Evolutionary conservation across 805 yeast genomes (phyloP).

Genomic region (Wickerhamomyces bovis): DNA sequence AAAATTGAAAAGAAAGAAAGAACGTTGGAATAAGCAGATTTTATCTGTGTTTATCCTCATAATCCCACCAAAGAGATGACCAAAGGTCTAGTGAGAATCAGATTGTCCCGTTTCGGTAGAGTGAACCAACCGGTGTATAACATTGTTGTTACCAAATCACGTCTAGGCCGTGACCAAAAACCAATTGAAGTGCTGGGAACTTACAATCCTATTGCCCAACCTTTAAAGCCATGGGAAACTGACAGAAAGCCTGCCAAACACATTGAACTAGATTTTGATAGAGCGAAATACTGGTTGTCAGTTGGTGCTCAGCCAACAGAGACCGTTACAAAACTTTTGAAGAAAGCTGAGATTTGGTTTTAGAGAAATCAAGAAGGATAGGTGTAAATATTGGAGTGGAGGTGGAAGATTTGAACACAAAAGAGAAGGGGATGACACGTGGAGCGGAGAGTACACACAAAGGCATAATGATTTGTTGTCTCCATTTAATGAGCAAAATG

Average conservation of each 20-base stretch:
- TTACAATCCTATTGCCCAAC: slow-evolving; percentile 76
- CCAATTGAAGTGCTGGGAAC: slow-evolving; percentile 97
- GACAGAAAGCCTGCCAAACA: slow-evolving; percentile 68
- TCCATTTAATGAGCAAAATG: background rate
- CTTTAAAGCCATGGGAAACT: slow-evolving; percentile 52
- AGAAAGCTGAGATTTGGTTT: slow-evolving; percentile 61
- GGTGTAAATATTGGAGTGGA: background rate
- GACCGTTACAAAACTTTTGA: slow-evolving; percentile 68
- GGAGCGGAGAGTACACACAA: background rate
- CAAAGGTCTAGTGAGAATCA: slow-evolving; percentile 76
- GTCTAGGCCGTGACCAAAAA: slow-evolving; percentile 74
- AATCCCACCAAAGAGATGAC: background rate
- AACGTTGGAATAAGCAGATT: too few relatives aligned
- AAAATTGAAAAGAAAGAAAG: background rate
- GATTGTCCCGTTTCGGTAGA: slow-evolving; percentile 92
- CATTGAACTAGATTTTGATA: slow-evolving; percentile 74
- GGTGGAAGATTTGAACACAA: background rate
- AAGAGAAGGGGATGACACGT: background rate
- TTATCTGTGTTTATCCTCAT: too few relatives aligned
- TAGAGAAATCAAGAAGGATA: background rate
- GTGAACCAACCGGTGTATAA: slow-evolving; percentile 83
- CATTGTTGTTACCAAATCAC: slow-evolving; percentile 77
- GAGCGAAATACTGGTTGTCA: slow-evolving; percentile 94
- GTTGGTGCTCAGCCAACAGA: slow-evolving; percentile 95
- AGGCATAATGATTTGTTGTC: background rate